Evolutionary conservation across 306 rosid genomes (phyloP).

Genomic region (Cucurbita argyrosperma): DNA sequence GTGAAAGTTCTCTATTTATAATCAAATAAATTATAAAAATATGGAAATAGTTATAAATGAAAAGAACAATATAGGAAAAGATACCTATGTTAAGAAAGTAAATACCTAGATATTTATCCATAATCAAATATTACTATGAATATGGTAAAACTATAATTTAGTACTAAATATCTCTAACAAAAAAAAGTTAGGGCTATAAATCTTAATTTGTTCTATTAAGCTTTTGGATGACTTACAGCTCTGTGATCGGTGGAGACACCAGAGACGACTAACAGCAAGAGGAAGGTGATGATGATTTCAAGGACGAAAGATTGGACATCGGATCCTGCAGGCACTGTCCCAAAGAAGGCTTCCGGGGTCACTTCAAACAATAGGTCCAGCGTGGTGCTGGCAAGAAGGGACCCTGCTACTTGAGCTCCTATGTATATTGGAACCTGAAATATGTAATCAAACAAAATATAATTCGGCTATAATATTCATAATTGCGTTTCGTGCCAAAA

Average conservation of each 20-base stretch:
- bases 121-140: too few species aligned
- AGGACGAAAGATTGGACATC: slow-evolving; percentile 10
- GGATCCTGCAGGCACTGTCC: slow-evolving; percentile 23
- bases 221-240: slow-evolving; percentile 8
- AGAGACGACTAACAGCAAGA: slow-evolving; percentile 26
- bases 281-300: slow-evolving; percentile 21
- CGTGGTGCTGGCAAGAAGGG: slow-evolving; percentile 23
- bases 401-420: slow-evolving; percentile 17
- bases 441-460: not conserved
- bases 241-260: slow-evolving; percentile 18
- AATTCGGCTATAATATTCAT: not conserved
- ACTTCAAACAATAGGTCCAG: slow-evolving; percentile 9
- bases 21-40: too few species aligned
- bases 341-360: slow-evolving; percentile 10
- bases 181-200: too few species aligned
- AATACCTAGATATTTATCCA: too few species aligned
- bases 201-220: not conserved
- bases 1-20: too few species aligned
- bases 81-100: too few species aligned
- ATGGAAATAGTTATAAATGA: too few species aligned
- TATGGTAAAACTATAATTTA: too few species aligned
- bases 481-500: too few species aligned
- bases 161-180: too few species aligned
- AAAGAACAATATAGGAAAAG: too few species aligned
- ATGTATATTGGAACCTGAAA: slow-evolving; percentile 19